A percentile compares a stretch with the other conserved stretches of the same genome.
These are phyloP conservation scores for Globisporangium orthogonon DNA, from an alignment of 352 stramenopile genomes.

Conservation along the genomic window DNA sequence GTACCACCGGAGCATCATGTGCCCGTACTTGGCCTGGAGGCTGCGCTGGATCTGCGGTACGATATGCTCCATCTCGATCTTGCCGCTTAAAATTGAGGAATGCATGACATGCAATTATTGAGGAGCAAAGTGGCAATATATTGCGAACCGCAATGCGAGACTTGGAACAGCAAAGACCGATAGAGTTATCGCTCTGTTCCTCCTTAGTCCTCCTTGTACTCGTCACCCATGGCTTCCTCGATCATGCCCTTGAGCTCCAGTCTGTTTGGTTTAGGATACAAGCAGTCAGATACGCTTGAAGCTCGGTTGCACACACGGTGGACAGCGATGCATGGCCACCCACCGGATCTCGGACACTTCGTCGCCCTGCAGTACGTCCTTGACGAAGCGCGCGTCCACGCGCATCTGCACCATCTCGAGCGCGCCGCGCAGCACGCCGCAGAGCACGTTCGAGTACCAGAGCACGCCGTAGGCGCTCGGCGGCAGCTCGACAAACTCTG, in stretches of 20 bases:
- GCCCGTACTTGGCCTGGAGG: conserved; percentile 61
- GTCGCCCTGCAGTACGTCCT: conserved; percentile 81
- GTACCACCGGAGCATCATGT: conserved; percentile 78
- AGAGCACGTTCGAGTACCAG: conserved; percentile 96
- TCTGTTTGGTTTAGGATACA: conserved; percentile 14
- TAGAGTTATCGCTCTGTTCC: background rate
- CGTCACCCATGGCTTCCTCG: conserved; percentile 81
- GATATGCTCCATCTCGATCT: conserved; percentile 49
- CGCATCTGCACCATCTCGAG: conserved; percentile 94
- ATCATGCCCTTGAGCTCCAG: conserved; percentile 88
- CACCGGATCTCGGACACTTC: conserved; percentile 84
- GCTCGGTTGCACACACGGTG: too few species aligned
- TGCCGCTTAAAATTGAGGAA: background rate
- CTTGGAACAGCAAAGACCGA: too few species aligned
- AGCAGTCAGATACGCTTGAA: background rate
- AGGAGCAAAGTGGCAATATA: background rate
- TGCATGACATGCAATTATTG: background rate
- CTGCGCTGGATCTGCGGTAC: conserved; percentile 60
- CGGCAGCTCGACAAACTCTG: conserved; percentile 89
- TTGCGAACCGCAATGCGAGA: background rate
- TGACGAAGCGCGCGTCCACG: conserved; percentile 79
- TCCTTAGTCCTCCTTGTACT: conserved; percentile 84
- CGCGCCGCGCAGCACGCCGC: conserved; percentile 92
- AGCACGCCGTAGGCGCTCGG: conserved; percentile 85
- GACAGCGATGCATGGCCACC: background rate